A percentile compares a stretch with the other conserved stretches of the same genome.
phyloP scores from a whole-genome alignment of 2,329 filamentous ascomycete species.

The Trichoderma afroharzianum region DNA sequence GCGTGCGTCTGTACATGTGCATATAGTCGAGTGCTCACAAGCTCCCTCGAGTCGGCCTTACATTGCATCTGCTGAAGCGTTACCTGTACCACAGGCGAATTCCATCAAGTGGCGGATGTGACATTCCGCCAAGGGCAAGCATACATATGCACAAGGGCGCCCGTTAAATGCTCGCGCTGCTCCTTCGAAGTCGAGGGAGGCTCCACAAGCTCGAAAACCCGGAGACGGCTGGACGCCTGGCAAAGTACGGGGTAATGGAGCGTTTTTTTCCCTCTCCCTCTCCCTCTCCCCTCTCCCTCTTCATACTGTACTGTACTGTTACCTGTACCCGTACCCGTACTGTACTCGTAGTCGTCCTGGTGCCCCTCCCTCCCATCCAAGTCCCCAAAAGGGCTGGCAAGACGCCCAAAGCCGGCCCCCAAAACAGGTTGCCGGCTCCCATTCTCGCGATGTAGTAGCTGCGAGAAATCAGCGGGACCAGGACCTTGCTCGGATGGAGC shows the following conservation, averaged over 20 bases:
- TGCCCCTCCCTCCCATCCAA: neutral
- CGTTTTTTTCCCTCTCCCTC: neutral
- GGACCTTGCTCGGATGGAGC: conserved; percentile 14
- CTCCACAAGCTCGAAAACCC: conserved; percentile 11
- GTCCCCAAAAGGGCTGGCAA: conserved; percentile 6
- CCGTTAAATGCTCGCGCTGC: conserved; percentile 13
- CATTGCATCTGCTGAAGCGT: neutral
- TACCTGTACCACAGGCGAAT: neutral
- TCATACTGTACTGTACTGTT: neutral
- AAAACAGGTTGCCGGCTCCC: conserved; percentile 1
- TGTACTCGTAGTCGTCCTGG: neutral
- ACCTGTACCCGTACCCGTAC: neutral
- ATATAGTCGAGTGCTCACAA: neutral
- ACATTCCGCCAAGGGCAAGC: conserved; percentile 10
- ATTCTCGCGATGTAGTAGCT: conserved; percentile 7
- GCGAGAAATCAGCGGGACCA: conserved; percentile 2
- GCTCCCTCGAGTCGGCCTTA: neutral
- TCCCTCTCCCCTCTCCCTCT: neutral
- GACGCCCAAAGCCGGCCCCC: conserved; percentile 3
- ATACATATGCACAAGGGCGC: conserved; percentile 14
- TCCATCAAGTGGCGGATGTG: conserved; percentile 1
- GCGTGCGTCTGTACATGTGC: neutral
- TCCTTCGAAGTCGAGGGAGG: conserved; percentile 12
- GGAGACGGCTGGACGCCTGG: neutral
- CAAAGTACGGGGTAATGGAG: conserved; percentile 10